A percentile compares a stretch with the other conserved stretches of the same genome.
phyloP scores from a whole-genome alignment of 2,329 filamentous ascomycete species.

The Botryotinia narcissicola region DNA sequence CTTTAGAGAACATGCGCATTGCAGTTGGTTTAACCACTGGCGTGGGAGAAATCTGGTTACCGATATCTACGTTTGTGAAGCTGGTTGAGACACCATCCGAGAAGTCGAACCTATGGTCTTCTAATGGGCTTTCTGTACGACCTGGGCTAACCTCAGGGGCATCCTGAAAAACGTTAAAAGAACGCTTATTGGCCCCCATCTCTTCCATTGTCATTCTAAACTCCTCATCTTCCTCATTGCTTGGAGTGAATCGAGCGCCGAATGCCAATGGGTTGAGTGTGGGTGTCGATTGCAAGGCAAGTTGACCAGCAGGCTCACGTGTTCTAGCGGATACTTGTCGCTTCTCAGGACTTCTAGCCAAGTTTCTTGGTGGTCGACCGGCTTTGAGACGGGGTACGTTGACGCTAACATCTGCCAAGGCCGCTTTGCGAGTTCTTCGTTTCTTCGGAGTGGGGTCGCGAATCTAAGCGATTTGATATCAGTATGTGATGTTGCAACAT shows the following conservation, averaged over 20 bases:
- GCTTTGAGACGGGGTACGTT: constrained; percentile 33
- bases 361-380: constrained; percentile 24
- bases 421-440: constrained; percentile 31
- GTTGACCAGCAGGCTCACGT: constrained; percentile 15
- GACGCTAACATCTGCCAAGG: constrained; percentile 28
- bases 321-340: constrained; percentile 19
- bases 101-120: constrained; percentile 37
- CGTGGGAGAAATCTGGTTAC: constrained; percentile 31
- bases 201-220: constrained; percentile 35
- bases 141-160: constrained; percentile 33
- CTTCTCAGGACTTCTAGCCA: constrained; percentile 26
- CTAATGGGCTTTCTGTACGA: constrained; percentile 37
- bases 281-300: constrained; percentile 24
- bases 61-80: constrained; percentile 22
- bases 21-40: constrained; percentile 29
- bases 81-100: constrained; percentile 28
- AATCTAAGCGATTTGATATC: constrained; percentile 21
- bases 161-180: constrained; percentile 36
- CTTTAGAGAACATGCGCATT: constrained; percentile 30
- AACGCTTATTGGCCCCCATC: constrained; percentile 33
- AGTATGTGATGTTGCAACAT: constrained; percentile 9
- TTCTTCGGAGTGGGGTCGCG: constrained; percentile 34
- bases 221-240: constrained; percentile 37
- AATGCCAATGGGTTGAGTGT: constrained; percentile 32
- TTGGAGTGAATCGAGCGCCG: constrained; percentile 29